These are phyloP conservation scores for Neurospora sp. DNA, from an alignment of 495 filamentous ascomycete species.

Conservation along the genomic window DNA sequence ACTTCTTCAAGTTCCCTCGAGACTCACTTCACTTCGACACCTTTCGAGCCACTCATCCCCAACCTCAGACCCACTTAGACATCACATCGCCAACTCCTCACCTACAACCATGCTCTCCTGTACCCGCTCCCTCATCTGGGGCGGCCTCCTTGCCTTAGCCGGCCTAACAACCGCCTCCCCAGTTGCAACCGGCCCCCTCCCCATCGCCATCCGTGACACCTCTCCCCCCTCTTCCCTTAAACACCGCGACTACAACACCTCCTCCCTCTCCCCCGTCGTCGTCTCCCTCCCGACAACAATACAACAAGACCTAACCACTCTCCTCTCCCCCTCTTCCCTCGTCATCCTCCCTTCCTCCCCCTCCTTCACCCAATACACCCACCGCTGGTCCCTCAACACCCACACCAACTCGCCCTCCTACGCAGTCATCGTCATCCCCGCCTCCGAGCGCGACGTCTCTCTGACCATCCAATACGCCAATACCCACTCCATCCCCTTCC, in stretches of 20 bases:
- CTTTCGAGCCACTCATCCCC: not conserved
- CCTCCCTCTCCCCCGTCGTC: not conserved
- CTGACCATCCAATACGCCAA: constrained; percentile 39
- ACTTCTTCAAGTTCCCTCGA: not conserved
- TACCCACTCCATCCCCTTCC: constrained; percentile 34
- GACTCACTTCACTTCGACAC: not conserved
- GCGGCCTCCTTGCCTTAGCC: not conserved
- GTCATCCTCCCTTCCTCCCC: constrained; percentile 2
- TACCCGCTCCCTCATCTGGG: not conserved
- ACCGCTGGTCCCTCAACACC: constrained; percentile 5
- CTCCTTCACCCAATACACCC: not conserved
- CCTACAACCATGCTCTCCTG: not conserved
- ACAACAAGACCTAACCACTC: not conserved
- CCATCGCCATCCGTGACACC: not conserved
- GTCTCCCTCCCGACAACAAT: not conserved
- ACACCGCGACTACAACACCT: not conserved
- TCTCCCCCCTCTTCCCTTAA: not conserved
- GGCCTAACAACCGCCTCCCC: not conserved
- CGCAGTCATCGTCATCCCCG: constrained; percentile 35
- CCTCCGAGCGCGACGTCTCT: constrained; percentile 41
- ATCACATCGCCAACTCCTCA: not conserved
- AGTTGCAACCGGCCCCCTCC: not conserved
- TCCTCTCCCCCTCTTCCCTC: not conserved
- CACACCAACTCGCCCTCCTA: constrained; percentile 24
- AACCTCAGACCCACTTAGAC: not conserved